These are phyloP conservation scores for Sporothrix phasma DNA, from an alignment of 2,329 filamentous ascomycete species.

Conservation along the genomic window DNA sequence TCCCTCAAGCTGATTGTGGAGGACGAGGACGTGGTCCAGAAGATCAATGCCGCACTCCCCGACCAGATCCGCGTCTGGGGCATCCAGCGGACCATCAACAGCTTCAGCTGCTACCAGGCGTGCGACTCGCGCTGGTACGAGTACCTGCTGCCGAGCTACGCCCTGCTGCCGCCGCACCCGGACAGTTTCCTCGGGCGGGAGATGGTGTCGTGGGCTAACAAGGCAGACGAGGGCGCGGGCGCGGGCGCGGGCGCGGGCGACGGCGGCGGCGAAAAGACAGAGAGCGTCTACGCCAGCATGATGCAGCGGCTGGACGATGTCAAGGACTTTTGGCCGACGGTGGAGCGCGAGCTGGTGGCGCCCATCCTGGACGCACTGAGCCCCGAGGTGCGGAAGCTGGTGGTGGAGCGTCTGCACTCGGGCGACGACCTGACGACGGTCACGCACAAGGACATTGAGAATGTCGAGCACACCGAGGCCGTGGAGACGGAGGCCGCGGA, in stretches of 20 bases:
- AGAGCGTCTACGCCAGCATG: conserved; percentile 53
- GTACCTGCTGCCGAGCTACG: conserved; percentile 89
- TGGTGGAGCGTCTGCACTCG: conserved; percentile 51
- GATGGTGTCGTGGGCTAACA: conserved; percentile 63
- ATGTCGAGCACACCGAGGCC: conserved; percentile 9
- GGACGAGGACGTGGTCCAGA: conserved; percentile 74
- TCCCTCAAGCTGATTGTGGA: conserved; percentile 94
- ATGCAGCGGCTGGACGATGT: conserved; percentile 65
- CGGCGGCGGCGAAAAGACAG: conserved; percentile 36
- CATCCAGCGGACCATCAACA: conserved; percentile 76
- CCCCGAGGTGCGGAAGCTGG: conserved; percentile 51
- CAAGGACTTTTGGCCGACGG: conserved; percentile 67
- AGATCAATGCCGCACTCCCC: conserved; percentile 78
- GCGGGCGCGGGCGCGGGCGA: neutral
- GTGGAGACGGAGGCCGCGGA: conserved; percentile 10
- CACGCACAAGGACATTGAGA: conserved; percentile 13
- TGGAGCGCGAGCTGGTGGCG: conserved; percentile 72
- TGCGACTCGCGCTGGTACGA: conserved; percentile 97
- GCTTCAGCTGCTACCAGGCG: conserved; percentile 88
- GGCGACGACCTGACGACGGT: conserved; percentile 22
- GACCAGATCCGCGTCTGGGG: conserved; percentile 94
- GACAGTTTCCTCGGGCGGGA: conserved; percentile 77
- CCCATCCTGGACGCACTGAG: conserved; percentile 55
- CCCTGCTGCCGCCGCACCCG: conserved; percentile 84
- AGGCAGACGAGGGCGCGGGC: conserved; percentile 39